Conservation (phyloP, 2,329 filamentous ascomycete species). For the Epichloe baconii region DNA sequence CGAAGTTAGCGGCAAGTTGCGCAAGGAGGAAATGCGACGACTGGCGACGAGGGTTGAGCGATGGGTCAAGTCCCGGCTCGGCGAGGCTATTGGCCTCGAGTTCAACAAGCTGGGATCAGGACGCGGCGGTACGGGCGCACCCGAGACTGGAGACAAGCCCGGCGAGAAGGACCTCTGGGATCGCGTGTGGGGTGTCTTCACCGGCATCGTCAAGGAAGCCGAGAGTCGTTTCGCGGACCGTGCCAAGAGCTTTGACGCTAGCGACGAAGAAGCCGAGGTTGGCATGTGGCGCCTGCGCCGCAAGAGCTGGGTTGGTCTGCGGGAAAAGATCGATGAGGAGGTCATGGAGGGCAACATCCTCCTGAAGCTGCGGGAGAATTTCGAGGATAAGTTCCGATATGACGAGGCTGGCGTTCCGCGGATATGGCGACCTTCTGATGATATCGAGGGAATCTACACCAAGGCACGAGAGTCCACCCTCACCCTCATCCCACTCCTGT, state of each 20-base stretch:
- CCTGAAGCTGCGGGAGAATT: conserved; percentile 92
- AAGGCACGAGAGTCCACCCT: conserved; percentile 85
- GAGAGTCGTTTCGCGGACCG: conserved; percentile 76
- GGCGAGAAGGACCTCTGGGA: conserved; percentile 89
- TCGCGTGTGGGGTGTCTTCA: conserved; percentile 81
- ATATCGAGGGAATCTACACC: conserved; percentile 93
- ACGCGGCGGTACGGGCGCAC: conserved; percentile 67
- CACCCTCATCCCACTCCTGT: conserved; percentile 76
- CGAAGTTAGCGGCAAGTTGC: conserved; percentile 68
- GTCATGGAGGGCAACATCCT: conserved; percentile 96
- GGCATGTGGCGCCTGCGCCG: conserved; percentile 85
- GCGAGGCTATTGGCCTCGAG: conserved; percentile 78
- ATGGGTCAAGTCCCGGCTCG: conserved; percentile 80
- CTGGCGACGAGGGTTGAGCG: conserved; percentile 83
- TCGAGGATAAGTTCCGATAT: conserved; percentile 98
- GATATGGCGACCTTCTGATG: conserved; percentile 93
- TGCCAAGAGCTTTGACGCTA: conserved; percentile 88
- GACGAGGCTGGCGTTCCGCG: conserved; percentile 88
- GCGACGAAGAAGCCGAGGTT: conserved; percentile 77
- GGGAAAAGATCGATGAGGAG: conserved; percentile 88
- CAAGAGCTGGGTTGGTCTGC: conserved; percentile 87
- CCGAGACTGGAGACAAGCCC: conserved; percentile 63
- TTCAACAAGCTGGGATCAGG: conserved; percentile 94
- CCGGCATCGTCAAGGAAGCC: conserved; percentile 69
- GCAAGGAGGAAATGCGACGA: conserved; percentile 92